A percentile compares a stretch with the other conserved stretches of the same genome.
Conservation (phyloP, 345 rosid species). For the Camelina laxa region DNA sequence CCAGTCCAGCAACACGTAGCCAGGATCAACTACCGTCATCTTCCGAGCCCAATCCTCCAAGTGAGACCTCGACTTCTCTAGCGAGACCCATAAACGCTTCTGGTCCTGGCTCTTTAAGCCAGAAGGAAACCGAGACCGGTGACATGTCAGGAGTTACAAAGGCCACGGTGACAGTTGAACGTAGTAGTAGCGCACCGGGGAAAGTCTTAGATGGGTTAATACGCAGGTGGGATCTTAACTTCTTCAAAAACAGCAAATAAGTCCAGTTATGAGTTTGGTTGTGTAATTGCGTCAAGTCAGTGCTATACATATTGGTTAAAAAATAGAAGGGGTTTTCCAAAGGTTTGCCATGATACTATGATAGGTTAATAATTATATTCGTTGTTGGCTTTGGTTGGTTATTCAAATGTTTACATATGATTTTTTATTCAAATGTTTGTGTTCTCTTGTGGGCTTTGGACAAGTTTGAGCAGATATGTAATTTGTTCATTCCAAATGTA, state of each 20-base stretch:
- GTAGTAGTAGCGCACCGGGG: conserved; percentile 64
- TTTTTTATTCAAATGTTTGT: conserved; percentile 17
- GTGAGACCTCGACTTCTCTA: conserved; percentile 31
- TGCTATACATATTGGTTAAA: conserved; percentile 20
- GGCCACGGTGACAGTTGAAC: conserved; percentile 73
- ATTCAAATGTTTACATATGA: conserved; percentile 17
- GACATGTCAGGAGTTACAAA: conserved; percentile 74
- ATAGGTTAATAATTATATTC: not conserved
- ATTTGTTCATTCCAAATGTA: not conserved
- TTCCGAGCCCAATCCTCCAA: conserved; percentile 24
- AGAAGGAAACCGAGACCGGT: conserved; percentile 46
- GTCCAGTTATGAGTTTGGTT: conserved; percentile 52
- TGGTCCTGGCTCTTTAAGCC: conserved; percentile 43
- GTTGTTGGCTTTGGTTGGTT: conserved; percentile 28
- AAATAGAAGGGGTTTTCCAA: not conserved
- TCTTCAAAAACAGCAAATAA: conserved; percentile 57
- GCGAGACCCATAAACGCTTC: conserved; percentile 32
- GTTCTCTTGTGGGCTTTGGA: conserved; percentile 3
- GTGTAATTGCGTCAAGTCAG: conserved; percentile 26
- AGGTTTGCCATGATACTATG: conserved; percentile 23
- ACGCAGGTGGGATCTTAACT: conserved; percentile 82
- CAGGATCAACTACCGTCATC: conserved; percentile 27
- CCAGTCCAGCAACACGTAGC: conserved; percentile 37
- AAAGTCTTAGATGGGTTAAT: conserved; percentile 76
- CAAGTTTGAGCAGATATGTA: conserved; percentile 4